Evolutionary conservation across 768 basidiomycete species (phyloP), one percentile per base, ranked within the genome.

Genomic region (Clavaria fumosa): DNA sequence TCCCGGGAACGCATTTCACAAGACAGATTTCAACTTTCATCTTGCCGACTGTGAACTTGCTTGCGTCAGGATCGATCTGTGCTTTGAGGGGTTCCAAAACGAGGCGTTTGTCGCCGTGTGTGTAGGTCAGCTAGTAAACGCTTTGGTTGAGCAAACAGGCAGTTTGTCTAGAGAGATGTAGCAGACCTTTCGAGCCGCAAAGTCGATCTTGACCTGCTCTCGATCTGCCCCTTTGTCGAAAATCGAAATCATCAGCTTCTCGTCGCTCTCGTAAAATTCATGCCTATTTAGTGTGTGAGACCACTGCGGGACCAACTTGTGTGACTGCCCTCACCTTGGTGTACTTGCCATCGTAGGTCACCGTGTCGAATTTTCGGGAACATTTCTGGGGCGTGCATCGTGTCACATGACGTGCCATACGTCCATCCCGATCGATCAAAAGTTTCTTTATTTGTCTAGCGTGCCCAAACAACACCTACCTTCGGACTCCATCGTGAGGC

Each of bases 1-100:
- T 58, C 11, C 76, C 79, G 3, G 55, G 57, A 1, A 56, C 67
- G 43, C 62, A 61, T 60, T 97, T 96, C 31, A 51, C 61, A 19
- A 99, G 63, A 15, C 71, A 70, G 37, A 96, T 56, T 57, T 99
- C 93, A 38, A 96, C 68, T 56, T 96, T 96, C 48, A 89, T 76
- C 51, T 78, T 81, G 15, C 85, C 73, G 12, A 91, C 74, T 7
- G 72, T 72, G 53, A 61, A 80, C 18, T 66, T 64, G 46, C 75
- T 72, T 40, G 64, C 60, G 21, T 63, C 62, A 4, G 78, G 59
- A 51, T 79, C 70, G 49, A 96, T 85, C 52, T 77, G 73, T 28
- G 81, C 83, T 49, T 78, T 80, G 10, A 96, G 64, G 6, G 90
- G 91, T 39, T 82, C 73, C 10, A 96, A 60, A 4, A 63, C 59